phyloP scores from a whole-genome alignment of 768 basidiomycete genomes.

The Suillus subaureus region DNA sequence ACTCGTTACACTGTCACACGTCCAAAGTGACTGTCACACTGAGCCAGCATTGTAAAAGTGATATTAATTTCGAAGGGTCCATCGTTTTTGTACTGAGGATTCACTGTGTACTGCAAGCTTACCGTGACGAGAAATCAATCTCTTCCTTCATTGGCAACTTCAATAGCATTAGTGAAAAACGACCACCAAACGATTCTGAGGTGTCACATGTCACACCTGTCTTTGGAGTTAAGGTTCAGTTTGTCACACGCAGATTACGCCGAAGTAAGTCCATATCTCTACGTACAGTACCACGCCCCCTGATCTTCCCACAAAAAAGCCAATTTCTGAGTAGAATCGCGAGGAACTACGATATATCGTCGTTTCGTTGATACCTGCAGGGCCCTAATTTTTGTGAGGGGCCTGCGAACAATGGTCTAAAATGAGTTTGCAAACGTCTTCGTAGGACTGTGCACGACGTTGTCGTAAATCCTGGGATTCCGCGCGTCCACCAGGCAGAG shows the following conservation, averaged over 20 bases:
- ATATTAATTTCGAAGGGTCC: too few species aligned
- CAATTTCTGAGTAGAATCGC: background rate
- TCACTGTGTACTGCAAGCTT: background rate
- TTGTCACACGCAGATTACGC: background rate
- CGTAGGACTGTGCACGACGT: background rate
- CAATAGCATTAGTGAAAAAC: background rate
- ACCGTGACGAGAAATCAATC: background rate
- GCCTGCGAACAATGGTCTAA: background rate
- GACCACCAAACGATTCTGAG: background rate
- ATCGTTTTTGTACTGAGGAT: background rate
- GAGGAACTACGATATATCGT: background rate
- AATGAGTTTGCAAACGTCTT: background rate
- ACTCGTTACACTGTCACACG: background rate
- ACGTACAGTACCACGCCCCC: background rate
- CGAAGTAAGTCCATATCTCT: background rate
- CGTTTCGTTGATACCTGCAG: background rate
- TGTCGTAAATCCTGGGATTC: constrained; percentile 13
- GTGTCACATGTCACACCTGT: background rate
- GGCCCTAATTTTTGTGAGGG: background rate
- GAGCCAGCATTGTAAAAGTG: too few species aligned
- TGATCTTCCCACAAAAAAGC: background rate
- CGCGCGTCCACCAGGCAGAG: constrained; percentile 13
- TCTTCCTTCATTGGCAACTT: background rate
- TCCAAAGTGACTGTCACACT: too few species aligned
- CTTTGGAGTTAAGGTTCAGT: background rate